Percentiles rank a stretch among this genome's conserved stretches.
phyloP scores from a whole-genome alignment of 345 rosid genomes.

The Cardamine occulta region DNA sequence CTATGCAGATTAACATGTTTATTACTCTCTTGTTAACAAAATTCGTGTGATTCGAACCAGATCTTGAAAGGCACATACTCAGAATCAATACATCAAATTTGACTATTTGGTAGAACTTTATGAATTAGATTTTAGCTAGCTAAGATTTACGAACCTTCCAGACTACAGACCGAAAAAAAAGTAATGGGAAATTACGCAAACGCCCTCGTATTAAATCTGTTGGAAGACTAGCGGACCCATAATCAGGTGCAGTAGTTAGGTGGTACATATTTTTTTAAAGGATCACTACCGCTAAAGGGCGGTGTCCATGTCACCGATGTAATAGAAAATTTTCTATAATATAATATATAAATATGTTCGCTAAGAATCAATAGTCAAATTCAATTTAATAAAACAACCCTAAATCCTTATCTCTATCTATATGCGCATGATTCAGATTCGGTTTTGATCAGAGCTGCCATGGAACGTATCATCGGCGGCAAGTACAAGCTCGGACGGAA shows the following conservation, averaged over 20 bases:
- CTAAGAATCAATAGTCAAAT: background rate
- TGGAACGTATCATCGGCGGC: conserved; percentile 87
- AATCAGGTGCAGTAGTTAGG: conserved; percentile 12
- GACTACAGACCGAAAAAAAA: background rate
- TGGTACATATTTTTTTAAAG: background rate
- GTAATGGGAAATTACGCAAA: background rate
- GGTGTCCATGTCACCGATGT: conserved; percentile 34
- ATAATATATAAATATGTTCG: background rate
- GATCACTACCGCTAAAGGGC: background rate
- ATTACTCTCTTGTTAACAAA: background rate
- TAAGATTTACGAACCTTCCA: background rate
- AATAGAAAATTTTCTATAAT: background rate
- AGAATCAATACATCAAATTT: background rate
- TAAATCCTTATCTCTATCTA: conserved; percentile 39
- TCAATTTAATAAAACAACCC: conserved; percentile 25
- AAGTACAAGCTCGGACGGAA: conserved; percentile 88
- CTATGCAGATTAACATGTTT: background rate
- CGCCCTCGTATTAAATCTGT: background rate
- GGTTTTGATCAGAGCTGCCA: conserved; percentile 40
- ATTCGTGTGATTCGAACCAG: too few relatives aligned
- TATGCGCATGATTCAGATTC: conserved; percentile 42
- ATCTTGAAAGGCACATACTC: background rate
- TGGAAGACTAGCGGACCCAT: background rate
- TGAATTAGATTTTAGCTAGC: background rate
- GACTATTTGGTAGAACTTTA: background rate